Conservation (phyloP, 495 filamentous ascomycete genomes). For the Talaromyces thailandensis region DNA sequence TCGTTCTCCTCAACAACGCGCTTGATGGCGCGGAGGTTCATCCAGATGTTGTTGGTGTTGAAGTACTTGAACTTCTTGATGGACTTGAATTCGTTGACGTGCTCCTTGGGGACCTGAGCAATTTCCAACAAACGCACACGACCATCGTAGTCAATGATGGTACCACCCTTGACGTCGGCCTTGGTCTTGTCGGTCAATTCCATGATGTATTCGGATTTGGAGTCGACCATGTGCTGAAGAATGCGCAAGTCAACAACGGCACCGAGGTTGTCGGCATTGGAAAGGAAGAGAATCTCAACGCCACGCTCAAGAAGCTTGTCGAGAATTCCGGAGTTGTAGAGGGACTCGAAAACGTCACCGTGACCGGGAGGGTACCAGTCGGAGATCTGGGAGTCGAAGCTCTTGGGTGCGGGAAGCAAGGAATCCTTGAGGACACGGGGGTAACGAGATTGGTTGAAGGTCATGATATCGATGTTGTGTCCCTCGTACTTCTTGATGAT, state of each 20-base stretch:
- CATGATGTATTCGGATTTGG: constrained; percentile 96
- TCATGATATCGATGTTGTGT: constrained; percentile 98
- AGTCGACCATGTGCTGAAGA: constrained; percentile 98
- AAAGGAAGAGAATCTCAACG: constrained; percentile 97
- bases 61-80: constrained; percentile 99
- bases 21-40: constrained; percentile 96
- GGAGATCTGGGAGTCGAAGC: constrained; percentile 74
- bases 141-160: constrained; percentile 98
- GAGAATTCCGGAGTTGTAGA: constrained; percentile 98
- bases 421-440: constrained; percentile 97
- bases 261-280: constrained; percentile 97
- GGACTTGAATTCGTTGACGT: constrained; percentile 99
- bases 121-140: constrained; percentile 95
- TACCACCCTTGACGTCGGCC: constrained; percentile 99
- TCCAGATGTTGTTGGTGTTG: constrained; percentile 99
- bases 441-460: constrained; percentile 99
- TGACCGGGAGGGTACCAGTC: constrained; percentile 99
- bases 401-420: constrained; percentile 89
- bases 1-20: constrained; percentile 97
- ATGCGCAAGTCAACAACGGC: constrained; percentile 96
- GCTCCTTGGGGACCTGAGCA: constrained; percentile 99
- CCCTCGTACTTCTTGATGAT: constrained; percentile 99
- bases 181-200: constrained; percentile 99
- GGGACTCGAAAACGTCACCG: constrained; percentile 98
- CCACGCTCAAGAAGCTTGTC: constrained; percentile 92